A percentile compares a stretch with the other conserved stretches of the same genome.
Conservation (phyloP, 306 rosid species). For the Prunus salicina region DNA sequence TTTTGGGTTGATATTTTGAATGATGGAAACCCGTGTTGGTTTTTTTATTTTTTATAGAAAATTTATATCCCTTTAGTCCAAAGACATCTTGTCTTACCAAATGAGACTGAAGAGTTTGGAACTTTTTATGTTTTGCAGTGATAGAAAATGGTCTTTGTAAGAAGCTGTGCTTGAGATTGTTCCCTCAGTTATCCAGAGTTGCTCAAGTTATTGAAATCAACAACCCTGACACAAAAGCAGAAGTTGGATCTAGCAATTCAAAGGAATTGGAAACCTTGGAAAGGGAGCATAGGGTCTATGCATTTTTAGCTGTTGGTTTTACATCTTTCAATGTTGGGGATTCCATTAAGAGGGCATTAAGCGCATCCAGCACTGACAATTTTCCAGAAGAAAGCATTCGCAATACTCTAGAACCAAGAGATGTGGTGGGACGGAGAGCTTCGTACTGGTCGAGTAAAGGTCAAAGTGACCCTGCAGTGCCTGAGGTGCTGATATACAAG, state of each 20-base stretch:
- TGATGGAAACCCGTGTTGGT: background rate
- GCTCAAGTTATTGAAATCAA: conserved; percentile 51
- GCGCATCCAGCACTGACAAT: conserved; percentile 96
- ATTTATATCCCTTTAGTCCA: background rate
- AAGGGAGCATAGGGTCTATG: conserved; percentile 65
- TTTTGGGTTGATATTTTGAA: background rate
- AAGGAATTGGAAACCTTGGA: conserved; percentile 50
- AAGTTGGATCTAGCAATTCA: conserved; percentile 60
- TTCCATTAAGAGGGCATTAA: conserved; percentile 54
- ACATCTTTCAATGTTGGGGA: conserved; percentile 25
- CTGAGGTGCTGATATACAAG: conserved; percentile 75
- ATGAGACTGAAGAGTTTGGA: background rate
- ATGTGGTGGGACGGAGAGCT: conserved; percentile 21
- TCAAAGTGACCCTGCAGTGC: conserved; percentile 56
- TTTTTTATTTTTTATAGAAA: background rate
- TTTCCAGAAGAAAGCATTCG: conserved; percentile 68
- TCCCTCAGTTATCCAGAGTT: conserved; percentile 70
- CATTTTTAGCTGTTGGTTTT: conserved; percentile 41
- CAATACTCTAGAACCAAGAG: conserved; percentile 59
- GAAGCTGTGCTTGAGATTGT: conserved; percentile 78
- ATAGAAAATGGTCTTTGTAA: conserved; percentile 60
- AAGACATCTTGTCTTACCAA: background rate
- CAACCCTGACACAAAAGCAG: conserved; percentile 32
- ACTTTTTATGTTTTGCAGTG: conserved; percentile 47
- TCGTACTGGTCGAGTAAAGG: conserved; percentile 94